Base-by-base conservation (phyloP, 345 rosid species). In the Noccaea caerulescens region DNA sequence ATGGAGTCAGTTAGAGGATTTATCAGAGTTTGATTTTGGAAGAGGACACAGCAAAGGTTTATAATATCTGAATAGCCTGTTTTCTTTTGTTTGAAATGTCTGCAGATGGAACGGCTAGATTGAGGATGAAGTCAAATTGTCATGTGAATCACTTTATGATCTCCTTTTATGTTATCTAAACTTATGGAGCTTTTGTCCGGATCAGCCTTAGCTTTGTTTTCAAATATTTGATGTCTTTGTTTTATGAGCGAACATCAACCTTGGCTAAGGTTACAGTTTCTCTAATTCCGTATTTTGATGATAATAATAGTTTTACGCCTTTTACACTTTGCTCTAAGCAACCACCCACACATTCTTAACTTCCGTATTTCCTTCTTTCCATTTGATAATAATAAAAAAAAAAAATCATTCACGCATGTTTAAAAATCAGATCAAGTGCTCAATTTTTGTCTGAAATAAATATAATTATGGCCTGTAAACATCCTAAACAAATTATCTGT, bases 51-150 rank as follows among this genome's bases (percentile, higher is more conserved):
- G 7, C 34, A 38, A 16, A 30, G 39, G 60, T 41, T 33, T 49
- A 12, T 58, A 2, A 50, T 7, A 23, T 30, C 6, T 45, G 27
- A 12, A 7, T 51, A 12, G 13, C 62, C 1, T 67, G 27, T 49
- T 12, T 49, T 14, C 18, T 66, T 14, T 27, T 66, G 18, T 36
- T 23, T 33, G 68, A 47, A 67, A 8, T 61, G 39, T 39, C 54
- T 57, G 72, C 87, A 91, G 97, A 94, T 90, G 97, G 95, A 89
- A 77, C 88, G 88, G 32, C 84, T 94, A 51, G 97, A 91, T 38
- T 94, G 87, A 89, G 73, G 66, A 61, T 7, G 5, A 27, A 27
- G 45, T 38, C 58, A 36, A 10, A 52, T 43, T 43, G 54, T 41
- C 18, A 42, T 58, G 67, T 59, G 46, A 65, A 59, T 52, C 68